Evolutionary conservation across 305 asterid species (phyloP), one percentile per base, ranked within the genome.

Genomic region (Fraxinus ornus): DNA sequence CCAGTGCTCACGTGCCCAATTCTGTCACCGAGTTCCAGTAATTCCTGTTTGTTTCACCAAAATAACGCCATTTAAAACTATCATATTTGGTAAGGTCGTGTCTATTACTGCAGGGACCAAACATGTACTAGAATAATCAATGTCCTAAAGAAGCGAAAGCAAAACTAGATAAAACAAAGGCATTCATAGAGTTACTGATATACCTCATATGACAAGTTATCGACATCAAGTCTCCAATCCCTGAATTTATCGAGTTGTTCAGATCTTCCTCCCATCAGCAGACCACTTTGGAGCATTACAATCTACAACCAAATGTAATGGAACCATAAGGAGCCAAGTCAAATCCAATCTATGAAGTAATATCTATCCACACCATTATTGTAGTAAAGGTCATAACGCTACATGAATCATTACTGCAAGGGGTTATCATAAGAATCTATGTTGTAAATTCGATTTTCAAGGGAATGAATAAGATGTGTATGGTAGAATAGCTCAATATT

Each of bases 181-280:
- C 22, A 71, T 41, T 64, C 66, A 71, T 21, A 19, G 39, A 55
- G 75, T 74, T 35, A 79, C 41, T 79, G 80, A 82, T 83, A 68
- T 64, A 89, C 99, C 99, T 95, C 99, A 19, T 95, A 95, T 36
- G 99, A 89, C 99, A 95, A 94, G 87, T 86, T 87, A 85, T 95
- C 99, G 26, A 92, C 88, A 62, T 95, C 97, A 71, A 95, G 97
- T 86, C 99, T 90, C 90, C 87, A 89, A 75, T 90, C 97, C 76
- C 93, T 82, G 89, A 90, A 90, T 82, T 91, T 87, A 76, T 95
- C 99, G 0, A 82, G 85, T 76, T 91, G 85, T 17, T 85, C 89
- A 0, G 85, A 80, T 85, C 96, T 89, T 84, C 91, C 96, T 77
- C 96, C 96, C 94, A 90, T 94, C 84, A 90, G 78, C 79, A 92